Base-by-base conservation (phyloP, 768 basidiomycete genomes). In the Clathrus columnatus region DNA sequence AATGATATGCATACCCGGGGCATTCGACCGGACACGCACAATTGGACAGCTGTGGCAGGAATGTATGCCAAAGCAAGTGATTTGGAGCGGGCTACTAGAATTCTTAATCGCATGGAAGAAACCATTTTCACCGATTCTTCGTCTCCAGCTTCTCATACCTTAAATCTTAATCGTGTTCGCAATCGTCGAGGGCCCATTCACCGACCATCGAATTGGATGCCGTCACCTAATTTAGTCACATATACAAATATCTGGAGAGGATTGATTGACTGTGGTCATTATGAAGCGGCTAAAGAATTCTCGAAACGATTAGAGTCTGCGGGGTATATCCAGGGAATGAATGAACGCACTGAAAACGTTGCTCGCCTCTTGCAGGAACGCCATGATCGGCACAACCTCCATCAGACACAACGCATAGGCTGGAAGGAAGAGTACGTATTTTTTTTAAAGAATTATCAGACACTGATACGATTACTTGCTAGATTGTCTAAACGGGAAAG, bases 241-340 rank as follows among this genome's bases (percentile, higher is more conserved):
- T 55, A 55, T 48, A 55, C 54, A 5, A 48, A 21, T 24, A 55
- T 55, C 23, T 36, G 46, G 18, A 28, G 54, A 55, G 54, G 54
- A 14, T 44, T 55, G 18, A 26, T 55, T 17, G 54, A 55, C 21
- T 20, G 24, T 14, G 46, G 54, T 6, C 26, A 36, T n/a, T 55
- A 36, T 14, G 23, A 55, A 10, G 45, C 46, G 20, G 54, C 54
- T 4, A 17, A 23, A 26, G 17, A 17, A 20, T 55, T 55, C 17
- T 30, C 42, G 21, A 27, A n/a, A 7, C 54, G 54, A 8, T 47
- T 55, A 24, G 27, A 48, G 32, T 29, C 45, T 10, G 54, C 54
- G 4, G 54, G 54, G 8, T 55, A 55, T 27, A 27, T 46, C 0
- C 14, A 44, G 16, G 54, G 54, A 20, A 26, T 29, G 20, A 29